phyloP scores from a whole-genome alignment of 129 eudicot species.

The Lactuca sativa region DNA sequence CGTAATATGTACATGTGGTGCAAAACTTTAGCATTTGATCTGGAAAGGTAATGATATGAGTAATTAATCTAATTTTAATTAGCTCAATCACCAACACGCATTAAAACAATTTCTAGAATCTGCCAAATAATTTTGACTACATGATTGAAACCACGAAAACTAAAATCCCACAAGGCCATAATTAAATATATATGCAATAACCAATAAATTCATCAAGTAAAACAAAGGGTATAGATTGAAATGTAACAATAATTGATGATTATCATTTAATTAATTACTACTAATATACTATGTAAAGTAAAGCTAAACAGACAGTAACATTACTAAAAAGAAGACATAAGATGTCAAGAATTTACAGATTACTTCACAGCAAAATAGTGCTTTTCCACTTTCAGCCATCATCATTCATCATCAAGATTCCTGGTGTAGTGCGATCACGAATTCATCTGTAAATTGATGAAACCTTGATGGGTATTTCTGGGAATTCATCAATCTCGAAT shows the following conservation, averaged over 20 bases:
- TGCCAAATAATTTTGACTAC: slow-evolving; percentile 10
- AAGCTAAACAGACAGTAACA: slow-evolving; percentile 16
- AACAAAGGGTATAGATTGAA: slow-evolving; percentile 5
- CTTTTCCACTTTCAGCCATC: slow-evolving; percentile 28
- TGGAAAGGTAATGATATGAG: slow-evolving; percentile 16
- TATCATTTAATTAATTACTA: slow-evolving; percentile 10
- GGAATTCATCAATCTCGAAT: slow-evolving; percentile 21
- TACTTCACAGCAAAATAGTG: slow-evolving; percentile 20
- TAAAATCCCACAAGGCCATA: slow-evolving; percentile 10
- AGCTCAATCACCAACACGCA: slow-evolving; percentile 33
- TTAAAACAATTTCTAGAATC: slow-evolving; percentile 14
- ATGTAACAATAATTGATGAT: not conserved
- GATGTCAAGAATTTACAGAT: slow-evolving; percentile 56
- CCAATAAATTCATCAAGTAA: not conserved
- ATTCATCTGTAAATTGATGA: not conserved
- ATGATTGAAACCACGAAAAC: not conserved
- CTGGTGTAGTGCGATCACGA: slow-evolving; percentile 5
- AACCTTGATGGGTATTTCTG: slow-evolving; percentile 24
- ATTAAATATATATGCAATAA: slow-evolving; percentile 6
- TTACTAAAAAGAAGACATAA: slow-evolving; percentile 23
- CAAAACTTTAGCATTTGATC: slow-evolving; percentile 18
- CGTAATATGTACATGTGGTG: slow-evolving; percentile 9
- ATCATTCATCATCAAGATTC: slow-evolving; percentile 22
- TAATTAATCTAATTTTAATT: not conserved
- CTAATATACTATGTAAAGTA: slow-evolving; percentile 7